Conservation (phyloP, 2,329 filamentous ascomycete genomes). For the Colletotrichum theobromicola region DNA sequence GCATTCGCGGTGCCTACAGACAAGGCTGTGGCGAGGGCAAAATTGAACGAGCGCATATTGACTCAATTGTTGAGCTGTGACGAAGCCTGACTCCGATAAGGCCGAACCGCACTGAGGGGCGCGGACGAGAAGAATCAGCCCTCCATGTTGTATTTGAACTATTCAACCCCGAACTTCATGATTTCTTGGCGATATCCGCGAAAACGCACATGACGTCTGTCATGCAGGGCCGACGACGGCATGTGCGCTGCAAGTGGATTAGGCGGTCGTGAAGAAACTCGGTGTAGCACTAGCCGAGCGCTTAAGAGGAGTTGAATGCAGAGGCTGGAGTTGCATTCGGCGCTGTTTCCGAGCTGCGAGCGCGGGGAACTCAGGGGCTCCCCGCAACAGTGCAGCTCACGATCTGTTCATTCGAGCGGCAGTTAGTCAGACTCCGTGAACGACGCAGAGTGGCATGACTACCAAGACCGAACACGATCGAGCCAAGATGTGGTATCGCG, state of each 20-base stretch:
- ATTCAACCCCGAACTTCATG: not conserved
- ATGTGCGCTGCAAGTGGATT: not conserved
- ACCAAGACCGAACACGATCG: not conserved
- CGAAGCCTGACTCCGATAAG: not conserved
- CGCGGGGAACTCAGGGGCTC: not conserved
- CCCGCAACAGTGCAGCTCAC: not conserved
- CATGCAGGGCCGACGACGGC: not conserved
- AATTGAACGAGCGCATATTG: not conserved
- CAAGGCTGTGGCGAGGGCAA: not conserved
- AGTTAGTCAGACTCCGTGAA: not conserved
- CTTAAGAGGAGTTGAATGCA: not conserved
- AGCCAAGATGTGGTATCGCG: not conserved
- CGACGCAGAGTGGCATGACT: not conserved
- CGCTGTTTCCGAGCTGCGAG: not conserved
- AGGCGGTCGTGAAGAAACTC: not conserved
- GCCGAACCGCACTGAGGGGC: not conserved
- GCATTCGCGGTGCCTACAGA: slow-evolving; percentile 2
- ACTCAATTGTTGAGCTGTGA: not conserved
- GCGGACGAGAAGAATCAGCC: too few relatives aligned
- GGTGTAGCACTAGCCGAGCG: not conserved
- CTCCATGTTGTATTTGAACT: not conserved
- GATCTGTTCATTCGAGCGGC: not conserved
- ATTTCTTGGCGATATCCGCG: not conserved
- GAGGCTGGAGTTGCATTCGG: not conserved
- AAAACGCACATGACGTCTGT: not conserved